A percentile compares a stretch with the other conserved stretches of the same genome.
phyloP scores from a whole-genome alignment of 768 basidiomycete species.

The Calvatia gigantea region DNA sequence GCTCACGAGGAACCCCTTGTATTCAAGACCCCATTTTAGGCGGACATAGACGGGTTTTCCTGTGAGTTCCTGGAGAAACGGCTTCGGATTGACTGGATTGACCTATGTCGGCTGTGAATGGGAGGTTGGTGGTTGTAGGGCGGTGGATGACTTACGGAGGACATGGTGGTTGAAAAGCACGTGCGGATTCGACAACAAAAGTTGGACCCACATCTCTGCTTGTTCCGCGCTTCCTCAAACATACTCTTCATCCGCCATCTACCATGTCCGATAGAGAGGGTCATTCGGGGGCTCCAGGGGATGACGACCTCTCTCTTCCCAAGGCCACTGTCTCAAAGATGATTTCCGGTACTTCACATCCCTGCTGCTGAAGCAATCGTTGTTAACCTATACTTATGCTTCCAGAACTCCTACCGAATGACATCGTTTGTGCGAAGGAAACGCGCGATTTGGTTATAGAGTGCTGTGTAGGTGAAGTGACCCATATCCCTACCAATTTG shows the following conservation, averaged over 20 bases:
- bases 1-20: slow-evolving; percentile 98
- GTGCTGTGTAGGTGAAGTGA: slow-evolving; percentile 93
- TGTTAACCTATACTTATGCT: slow-evolving; percentile 10
- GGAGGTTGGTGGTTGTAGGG: slow-evolving; percentile 4
- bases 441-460: slow-evolving; percentile 96
- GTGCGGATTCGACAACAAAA: slow-evolving; percentile 35
- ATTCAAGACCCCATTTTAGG: slow-evolving; percentile 98
- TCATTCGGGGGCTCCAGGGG: slow-evolving; percentile 60
- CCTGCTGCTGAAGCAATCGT: neutral
- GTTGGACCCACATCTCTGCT: neutral
- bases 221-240: neutral
- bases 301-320: slow-evolving; percentile 92
- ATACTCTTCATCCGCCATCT: slow-evolving; percentile 7
- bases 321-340: slow-evolving; percentile 98
- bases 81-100: slow-evolving; percentile 97
- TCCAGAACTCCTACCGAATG: slow-evolving; percentile 83
- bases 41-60: slow-evolving; percentile 94
- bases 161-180: slow-evolving; percentile 55
- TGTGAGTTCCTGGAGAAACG: slow-evolving; percentile 97
- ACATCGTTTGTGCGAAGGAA: slow-evolving; percentile 90
- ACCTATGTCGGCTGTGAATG: slow-evolving; percentile 41
- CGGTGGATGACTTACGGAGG: slow-evolving; percentile 45
- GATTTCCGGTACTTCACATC: slow-evolving; percentile 66
- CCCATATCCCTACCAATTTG: neutral
- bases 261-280: slow-evolving; percentile 92